Conservation (phyloP, 2,329 filamentous ascomycete species). For the Davidsoniella australis region DNA sequence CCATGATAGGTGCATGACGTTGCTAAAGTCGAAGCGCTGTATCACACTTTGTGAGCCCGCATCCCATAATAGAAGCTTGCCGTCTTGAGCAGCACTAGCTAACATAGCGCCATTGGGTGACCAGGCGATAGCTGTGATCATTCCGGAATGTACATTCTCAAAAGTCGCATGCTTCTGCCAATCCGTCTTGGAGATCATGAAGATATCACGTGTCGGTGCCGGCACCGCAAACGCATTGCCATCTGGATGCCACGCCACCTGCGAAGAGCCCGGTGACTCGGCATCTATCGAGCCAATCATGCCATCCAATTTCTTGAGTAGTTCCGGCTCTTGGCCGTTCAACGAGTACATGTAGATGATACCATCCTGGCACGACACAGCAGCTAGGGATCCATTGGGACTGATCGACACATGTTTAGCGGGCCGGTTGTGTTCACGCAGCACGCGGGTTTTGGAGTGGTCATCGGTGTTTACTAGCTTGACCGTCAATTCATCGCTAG, state of each 20-base stretch:
- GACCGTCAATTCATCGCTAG: constrained; percentile 88
- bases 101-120: constrained; percentile 86
- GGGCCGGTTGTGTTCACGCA: constrained; percentile 72
- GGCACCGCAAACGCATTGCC: constrained; percentile 77
- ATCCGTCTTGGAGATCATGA: constrained; percentile 73
- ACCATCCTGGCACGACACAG: constrained; percentile 78
- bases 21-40: constrained; percentile 60
- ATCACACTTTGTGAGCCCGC: constrained; percentile 71
- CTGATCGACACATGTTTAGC: constrained; percentile 88
- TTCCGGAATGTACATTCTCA: constrained; percentile 58
- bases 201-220: constrained; percentile 66
- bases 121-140: constrained; percentile 80
- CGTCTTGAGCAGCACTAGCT: constrained; percentile 50
- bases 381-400: constrained; percentile 54
- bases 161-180: constrained; percentile 80
- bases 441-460: constrained; percentile 55
- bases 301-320: constrained; percentile 72
- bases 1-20: constrained; percentile 77
- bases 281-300: constrained; percentile 70
- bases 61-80: constrained; percentile 70
- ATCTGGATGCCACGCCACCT: constrained; percentile 82
- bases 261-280: constrained; percentile 38
- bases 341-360: constrained; percentile 81
- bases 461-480: constrained; percentile 75
- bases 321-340: constrained; percentile 57